Conservation (phyloP, 805 yeast genomes). For the Jamesozyma piceae region DNA sequence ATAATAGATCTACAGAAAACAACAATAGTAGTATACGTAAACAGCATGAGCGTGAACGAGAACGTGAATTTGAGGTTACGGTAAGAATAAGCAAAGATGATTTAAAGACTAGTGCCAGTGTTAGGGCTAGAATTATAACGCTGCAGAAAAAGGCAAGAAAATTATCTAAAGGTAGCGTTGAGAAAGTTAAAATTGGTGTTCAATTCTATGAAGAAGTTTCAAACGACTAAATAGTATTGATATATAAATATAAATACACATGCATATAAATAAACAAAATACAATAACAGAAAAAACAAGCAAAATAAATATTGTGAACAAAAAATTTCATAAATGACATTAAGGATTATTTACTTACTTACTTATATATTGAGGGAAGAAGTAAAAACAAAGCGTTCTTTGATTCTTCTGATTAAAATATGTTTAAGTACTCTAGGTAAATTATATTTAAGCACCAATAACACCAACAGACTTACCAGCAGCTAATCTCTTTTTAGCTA, state of each 20-base stretch:
- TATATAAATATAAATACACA: no score
- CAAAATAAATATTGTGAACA: neutral
- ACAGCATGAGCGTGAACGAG: neutral
- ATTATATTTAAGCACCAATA: slow-evolving; percentile 10
- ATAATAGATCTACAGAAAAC: neutral
- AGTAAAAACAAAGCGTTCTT: neutral
- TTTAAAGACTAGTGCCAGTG: slow-evolving; percentile 50
- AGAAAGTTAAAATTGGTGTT: slow-evolving; percentile 44
- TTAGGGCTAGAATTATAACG: slow-evolving; percentile 47
- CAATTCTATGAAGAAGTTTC: slow-evolving; percentile 31
- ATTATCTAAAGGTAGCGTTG: slow-evolving; percentile 41
- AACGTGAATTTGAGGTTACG: slow-evolving; percentile 30
- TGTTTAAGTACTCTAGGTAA: neutral
- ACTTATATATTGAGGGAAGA: neutral
- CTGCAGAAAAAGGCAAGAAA: slow-evolving; percentile 54
- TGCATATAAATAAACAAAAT: neutral
- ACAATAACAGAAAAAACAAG: neutral
- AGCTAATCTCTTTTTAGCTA: slow-evolving; percentile 70
- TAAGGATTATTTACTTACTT: neutral
- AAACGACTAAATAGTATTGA: neutral
- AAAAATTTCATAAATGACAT: slow-evolving; percentile 2
- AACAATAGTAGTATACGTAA: neutral
- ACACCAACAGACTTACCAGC: slow-evolving; percentile 63
- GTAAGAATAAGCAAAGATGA: slow-evolving; percentile 43
- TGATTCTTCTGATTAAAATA: no score